A percentile compares a stretch with the other conserved stretches of the same genome.
Evolutionary conservation across 140 eudicot genomes (phyloP).

Genomic region (Artemisia princeps): DNA sequence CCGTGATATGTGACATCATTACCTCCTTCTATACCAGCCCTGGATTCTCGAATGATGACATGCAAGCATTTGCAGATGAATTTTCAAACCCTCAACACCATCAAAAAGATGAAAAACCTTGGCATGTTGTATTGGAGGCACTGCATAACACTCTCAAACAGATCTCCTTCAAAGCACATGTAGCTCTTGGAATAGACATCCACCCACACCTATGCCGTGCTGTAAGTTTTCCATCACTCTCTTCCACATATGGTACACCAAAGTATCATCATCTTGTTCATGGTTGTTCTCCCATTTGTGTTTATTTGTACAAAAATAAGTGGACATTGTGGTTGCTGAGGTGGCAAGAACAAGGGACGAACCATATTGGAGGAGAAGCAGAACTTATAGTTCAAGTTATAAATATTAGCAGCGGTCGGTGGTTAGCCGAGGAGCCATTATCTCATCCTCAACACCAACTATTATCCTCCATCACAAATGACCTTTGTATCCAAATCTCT

Average conservation of each 20-base stretch:
- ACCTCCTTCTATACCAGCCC: neutral
- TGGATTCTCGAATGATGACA: neutral
- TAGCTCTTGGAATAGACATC: neutral
- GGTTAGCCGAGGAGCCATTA: constrained; percentile 1
- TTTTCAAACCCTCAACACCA: neutral
- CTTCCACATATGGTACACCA: neutral
- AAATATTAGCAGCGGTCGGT: neutral
- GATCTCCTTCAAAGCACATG: neutral
- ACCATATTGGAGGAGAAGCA: neutral
- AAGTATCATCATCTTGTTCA: neutral
- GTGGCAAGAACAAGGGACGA: neutral
- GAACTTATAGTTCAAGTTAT: neutral
- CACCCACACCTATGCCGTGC: neutral
- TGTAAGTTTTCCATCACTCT: neutral
- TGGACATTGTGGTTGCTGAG: neutral
- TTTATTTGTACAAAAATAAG: neutral
- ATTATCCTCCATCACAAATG: neutral
- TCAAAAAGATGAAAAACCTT: neutral
- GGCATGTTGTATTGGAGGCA: neutral
- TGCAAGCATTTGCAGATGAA: neutral
- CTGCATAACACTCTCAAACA: neutral
- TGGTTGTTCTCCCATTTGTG: neutral
- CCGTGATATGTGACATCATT: neutral
- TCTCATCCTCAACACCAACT: neutral
- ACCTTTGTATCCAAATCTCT: neutral